These are phyloP conservation scores for Physcomitrium patens DNA, from an alignment of 225 moss, liverwort and hornwort genomes.

Conservation along the genomic window DNA sequence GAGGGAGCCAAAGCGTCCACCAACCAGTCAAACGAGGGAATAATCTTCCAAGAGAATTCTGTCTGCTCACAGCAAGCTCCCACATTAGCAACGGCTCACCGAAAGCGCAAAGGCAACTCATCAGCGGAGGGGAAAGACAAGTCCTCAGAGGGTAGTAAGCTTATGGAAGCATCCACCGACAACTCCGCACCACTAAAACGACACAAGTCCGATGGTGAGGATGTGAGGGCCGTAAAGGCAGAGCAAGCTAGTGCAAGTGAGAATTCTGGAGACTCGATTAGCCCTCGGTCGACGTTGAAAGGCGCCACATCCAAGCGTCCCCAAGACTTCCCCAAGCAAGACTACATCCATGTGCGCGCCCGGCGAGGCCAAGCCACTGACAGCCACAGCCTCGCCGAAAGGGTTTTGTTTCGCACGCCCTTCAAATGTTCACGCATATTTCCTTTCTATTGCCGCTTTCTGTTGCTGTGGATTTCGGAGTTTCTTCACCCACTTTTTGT, in stretches of 20 bases:
- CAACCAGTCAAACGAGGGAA: constrained; percentile 30
- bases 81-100: not conserved
- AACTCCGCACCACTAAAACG: constrained; percentile 37
- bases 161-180: constrained; percentile 20
- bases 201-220: constrained; percentile 35
- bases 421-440: no score
- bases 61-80: constrained; percentile 35
- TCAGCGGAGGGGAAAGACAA: constrained; percentile 1
- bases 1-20: constrained; percentile 7
- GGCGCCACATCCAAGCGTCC: constrained; percentile 44
- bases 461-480: not conserved
- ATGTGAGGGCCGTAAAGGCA: not conserved
- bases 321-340: constrained; percentile 50
- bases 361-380: constrained; percentile 65
- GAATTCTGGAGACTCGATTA: constrained; percentile 53
- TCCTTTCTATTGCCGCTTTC: not conserved
- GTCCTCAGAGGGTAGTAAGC: constrained; percentile 2
- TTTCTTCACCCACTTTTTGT: not conserved
- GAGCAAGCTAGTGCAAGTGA: constrained; percentile 50
- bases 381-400: constrained; percentile 68
- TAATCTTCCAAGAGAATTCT: constrained; percentile 37
- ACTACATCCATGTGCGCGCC: constrained; percentile 64
- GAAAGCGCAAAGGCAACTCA: constrained; percentile 46
- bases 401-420: constrained; percentile 28
- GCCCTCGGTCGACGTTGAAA: constrained; percentile 44